Evolutionary conservation across 2,329 filamentous ascomycete species (phyloP), one percentile per base, ranked within the genome.

Genomic region (Pestalotiopsis sp.): DNA sequence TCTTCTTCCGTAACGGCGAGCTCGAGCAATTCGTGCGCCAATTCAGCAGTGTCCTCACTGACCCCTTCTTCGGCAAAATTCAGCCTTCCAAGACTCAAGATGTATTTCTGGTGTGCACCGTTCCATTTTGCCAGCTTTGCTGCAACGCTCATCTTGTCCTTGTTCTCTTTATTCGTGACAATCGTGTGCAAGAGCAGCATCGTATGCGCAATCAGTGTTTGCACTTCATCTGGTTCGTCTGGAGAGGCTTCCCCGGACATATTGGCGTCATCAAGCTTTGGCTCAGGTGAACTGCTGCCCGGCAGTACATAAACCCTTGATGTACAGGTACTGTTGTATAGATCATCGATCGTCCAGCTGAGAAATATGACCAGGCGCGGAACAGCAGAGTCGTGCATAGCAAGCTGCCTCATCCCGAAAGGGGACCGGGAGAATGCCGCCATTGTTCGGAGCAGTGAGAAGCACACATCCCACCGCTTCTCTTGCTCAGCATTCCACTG

Each of bases 1-100:
- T 88, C 86, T 56, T 97, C 93, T 0, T 94, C 92, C 66, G 93
- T 96, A 25, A 97, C 89, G 2, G 90, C 89, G 70, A 94, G 84
- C 77, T 97, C 94, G 52, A 98, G 80, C 71, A 99, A 84, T 75
- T 92, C 90, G 74, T 95, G 91, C 3, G 96, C 95, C 79, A 91
- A 90, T 71, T 95, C 93, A 1, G 92, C 89, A 1, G 94, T 93
- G 71, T 94, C 93, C 79, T 98, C 94, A 36, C 97, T 85, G 12
- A 96, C 87, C 9, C 93, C 80, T 38, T 94, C 92, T 64, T 90
- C 89, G 5, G 90, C 91, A 78, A 97, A 98, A 0, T 93, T 94
- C n/a, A 98, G 82, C 57, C 95, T 84, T 0, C 94, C 94, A 59
- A 99, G 83, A 2, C 90, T 90, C 11, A 98, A 88, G 1, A 97